phyloP scores from a whole-genome alignment of 2,329 filamentous ascomycete genomes.

The Trichoderma semiorbis region DNA sequence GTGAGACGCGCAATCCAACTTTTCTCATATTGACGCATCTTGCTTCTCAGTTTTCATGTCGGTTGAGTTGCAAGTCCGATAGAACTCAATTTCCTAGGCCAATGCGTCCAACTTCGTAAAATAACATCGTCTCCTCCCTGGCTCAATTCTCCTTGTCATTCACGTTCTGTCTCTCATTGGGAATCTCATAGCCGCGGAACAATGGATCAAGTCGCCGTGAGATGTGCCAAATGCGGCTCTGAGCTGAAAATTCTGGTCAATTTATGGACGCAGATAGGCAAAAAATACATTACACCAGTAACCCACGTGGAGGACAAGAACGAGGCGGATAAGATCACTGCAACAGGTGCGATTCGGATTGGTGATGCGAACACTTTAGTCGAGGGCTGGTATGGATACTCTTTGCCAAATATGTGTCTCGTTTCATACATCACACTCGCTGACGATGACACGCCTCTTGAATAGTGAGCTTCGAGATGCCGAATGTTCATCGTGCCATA shows the following conservation, averaged over 20 bases:
- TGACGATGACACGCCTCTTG: background rate
- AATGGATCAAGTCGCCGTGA: slow-evolving; percentile 37
- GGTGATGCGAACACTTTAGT: slow-evolving; percentile 37
- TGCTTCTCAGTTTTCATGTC: background rate
- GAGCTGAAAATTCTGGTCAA: slow-evolving; percentile 35
- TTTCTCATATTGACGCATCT: background rate
- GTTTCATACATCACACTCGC: background rate
- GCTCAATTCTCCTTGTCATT: background rate
- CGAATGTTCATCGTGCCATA: slow-evolving; percentile 31
- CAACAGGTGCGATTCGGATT: slow-evolving; percentile 26
- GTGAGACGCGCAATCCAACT: background rate
- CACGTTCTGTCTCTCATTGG: background rate
- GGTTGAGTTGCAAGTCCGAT: background rate
- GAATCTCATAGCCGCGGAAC: background rate
- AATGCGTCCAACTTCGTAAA: background rate
- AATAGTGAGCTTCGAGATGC: slow-evolving; percentile 37
- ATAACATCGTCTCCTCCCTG: background rate
- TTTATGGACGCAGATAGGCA: slow-evolving; percentile 40
- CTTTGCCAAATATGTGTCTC: background rate
- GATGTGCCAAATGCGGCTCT: slow-evolving; percentile 34
- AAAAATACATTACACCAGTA: slow-evolving; percentile 39
- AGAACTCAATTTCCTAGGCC: background rate
- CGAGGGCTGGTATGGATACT: slow-evolving; percentile 17
- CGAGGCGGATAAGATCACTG: background rate
- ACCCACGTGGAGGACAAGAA: slow-evolving; percentile 22